Conservation (phyloP, 768 basidiomycete species). For the Kwoniella sp. region DNA sequence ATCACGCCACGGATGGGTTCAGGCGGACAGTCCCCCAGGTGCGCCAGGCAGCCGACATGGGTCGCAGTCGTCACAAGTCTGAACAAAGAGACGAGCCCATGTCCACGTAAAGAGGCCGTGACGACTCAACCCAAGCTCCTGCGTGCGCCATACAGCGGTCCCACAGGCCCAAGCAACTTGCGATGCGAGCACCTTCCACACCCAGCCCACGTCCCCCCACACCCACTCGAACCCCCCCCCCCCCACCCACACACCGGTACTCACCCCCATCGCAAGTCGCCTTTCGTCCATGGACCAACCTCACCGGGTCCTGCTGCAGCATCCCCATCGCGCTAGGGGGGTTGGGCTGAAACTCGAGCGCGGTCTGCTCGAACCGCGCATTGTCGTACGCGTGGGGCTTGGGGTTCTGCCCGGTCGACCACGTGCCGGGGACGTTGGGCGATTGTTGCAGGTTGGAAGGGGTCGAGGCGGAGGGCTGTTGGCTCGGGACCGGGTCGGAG, state of each 20-base stretch:
- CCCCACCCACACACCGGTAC: slow-evolving; percentile 40
- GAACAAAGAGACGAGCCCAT: too few species aligned
- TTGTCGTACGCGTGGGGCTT: slow-evolving; percentile 53
- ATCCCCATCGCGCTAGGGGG: slow-evolving; percentile 88
- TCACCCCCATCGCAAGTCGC: slow-evolving; percentile 93
- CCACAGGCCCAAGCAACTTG: too few species aligned
- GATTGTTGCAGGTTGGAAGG: slow-evolving; percentile 57
- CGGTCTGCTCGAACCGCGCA: slow-evolving; percentile 89
- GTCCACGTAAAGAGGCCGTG: too few species aligned
- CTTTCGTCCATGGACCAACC: slow-evolving; percentile 72
- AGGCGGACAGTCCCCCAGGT: too few species aligned
- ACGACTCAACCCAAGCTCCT: too few species aligned
- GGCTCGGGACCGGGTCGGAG: slow-evolving; percentile 13
- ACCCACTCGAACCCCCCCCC: not conserved
- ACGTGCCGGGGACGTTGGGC: slow-evolving; percentile 74
- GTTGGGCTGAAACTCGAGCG: slow-evolving; percentile 78
- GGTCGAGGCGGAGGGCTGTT: slow-evolving; percentile 28
- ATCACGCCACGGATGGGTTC: too few species aligned
- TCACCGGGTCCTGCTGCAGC: slow-evolving; percentile 76
- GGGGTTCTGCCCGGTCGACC: slow-evolving; percentile 76
- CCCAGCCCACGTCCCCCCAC: not conserved
- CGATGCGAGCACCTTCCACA: too few species aligned
- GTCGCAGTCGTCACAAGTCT: too few species aligned
- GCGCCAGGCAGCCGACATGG: too few species aligned
- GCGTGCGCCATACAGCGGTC: too few species aligned